A percentile compares a stretch with the other conserved stretches of the same genome.
phyloP scores from a whole-genome alignment of 225 moss, liverwort and hornwort species.

The Sphagnum tenellum region DNA sequence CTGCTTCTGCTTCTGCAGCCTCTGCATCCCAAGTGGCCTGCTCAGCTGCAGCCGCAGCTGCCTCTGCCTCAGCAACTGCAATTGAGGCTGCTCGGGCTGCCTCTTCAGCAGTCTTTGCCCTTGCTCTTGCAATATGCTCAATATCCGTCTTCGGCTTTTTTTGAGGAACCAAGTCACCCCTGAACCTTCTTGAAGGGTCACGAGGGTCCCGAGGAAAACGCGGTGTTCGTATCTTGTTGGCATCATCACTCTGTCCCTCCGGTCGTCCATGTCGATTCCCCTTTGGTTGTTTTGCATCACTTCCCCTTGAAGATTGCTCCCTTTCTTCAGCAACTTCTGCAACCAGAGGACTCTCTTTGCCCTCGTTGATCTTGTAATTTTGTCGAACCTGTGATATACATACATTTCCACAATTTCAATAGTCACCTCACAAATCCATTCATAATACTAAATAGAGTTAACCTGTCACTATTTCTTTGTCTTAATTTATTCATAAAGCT shows the following conservation, averaged over 20 bases:
- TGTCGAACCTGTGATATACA: slow-evolving; percentile 40
- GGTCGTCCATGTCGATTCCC: slow-evolving; percentile 59
- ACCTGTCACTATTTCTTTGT: neutral
- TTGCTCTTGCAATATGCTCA: slow-evolving; percentile 70
- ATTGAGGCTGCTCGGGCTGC: slow-evolving; percentile 89
- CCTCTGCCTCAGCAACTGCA: slow-evolving; percentile 97
- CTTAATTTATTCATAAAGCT: neutral
- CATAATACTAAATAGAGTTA: neutral
- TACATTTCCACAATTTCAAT: neutral
- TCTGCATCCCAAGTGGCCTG: slow-evolving; percentile 93
- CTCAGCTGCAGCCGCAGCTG: slow-evolving; percentile 90
- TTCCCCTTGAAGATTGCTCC: slow-evolving; percentile 43
- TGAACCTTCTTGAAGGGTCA: slow-evolving; percentile 70
- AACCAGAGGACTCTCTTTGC: slow-evolving; percentile 35
- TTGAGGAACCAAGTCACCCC: slow-evolving; percentile 43
- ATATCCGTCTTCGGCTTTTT: slow-evolving; percentile 82
- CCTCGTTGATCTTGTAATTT: slow-evolving; percentile 83
- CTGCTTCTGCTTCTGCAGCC: slow-evolving; percentile 90
- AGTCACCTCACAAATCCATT: neutral
- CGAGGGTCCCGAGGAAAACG: slow-evolving; percentile 86
- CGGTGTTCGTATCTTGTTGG: slow-evolving; percentile 66
- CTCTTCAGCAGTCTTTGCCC: slow-evolving; percentile 89
- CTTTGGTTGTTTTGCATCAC: slow-evolving; percentile 63
- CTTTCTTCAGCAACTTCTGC: slow-evolving; percentile 45
- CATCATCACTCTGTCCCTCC: slow-evolving; percentile 62